Evolutionary conservation across 768 basidiomycete species (phyloP), one percentile per base, ranked within the genome.

Genomic region (Naganishia friedmannii): DNA sequence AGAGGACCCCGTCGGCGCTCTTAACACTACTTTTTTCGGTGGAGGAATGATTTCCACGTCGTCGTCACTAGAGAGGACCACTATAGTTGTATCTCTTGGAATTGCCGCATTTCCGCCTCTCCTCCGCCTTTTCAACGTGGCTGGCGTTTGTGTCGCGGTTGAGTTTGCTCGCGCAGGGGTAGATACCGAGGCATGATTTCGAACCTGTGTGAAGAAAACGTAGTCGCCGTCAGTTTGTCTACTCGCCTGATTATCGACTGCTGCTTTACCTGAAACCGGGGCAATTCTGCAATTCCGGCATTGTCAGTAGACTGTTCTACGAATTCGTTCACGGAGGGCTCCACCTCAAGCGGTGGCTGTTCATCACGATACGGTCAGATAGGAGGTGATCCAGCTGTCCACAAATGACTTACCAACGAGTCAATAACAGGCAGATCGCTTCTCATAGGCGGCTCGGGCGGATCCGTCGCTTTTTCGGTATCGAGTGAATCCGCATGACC

Each of bases 31-130:
- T 37, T 42, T 63, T 29, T 63, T 63, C 12, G 60, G 60, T 6
- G 60, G 60, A 6, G 23, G 10, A 21, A 63, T 63, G 39, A 63
- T 63, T 45, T 63, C 39, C 23, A 63, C 37, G 5, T 63, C 60
- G 15, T 63, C 60, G 13, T 63, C 60, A 29, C 60, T 58, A 1
- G 60, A 63, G 3, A 63, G 21, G 26, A 63, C 26, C 8, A 63
- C 37, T 19, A 63, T 46, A n/a, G 37, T 15, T 8, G 60, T 28
- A 19, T 29, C 60, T 63, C 23, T 45, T 9, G 60, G 60, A 45
- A 63, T 63, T 28, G 60, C 26, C 0, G 60, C 42, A 45, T 63
- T 31, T 26, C 21, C 60, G 26, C 37, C 23, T 29, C 60, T n/a
- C 42, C 39, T 46, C 26, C 60, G 29, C 39, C 46, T 63, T 2